Evolutionary conservation across 164 flowering plant genomes (phyloP).

Genomic region (Vitis rupestris): DNA sequence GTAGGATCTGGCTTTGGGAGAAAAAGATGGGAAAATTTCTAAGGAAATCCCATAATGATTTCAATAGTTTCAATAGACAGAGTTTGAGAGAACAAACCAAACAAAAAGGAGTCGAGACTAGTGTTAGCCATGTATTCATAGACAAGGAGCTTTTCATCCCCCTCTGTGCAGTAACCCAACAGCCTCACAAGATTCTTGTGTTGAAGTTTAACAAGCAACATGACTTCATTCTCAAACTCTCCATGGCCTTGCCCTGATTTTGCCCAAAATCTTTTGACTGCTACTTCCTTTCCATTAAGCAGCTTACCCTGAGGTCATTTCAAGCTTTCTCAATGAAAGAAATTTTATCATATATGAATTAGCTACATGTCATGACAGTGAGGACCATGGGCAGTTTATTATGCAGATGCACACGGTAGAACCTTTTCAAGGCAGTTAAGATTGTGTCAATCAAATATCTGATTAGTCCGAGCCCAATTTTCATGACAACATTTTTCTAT

Average conservation of each 20-base stretch:
- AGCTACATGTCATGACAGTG: not conserved
- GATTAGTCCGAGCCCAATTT: too few species aligned
- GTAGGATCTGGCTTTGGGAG: conserved; percentile 23
- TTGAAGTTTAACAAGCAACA: conserved; percentile 41
- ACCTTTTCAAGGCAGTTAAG: too few species aligned
- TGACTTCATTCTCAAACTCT: conserved; percentile 46
- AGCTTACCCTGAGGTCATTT: conserved; percentile 34
- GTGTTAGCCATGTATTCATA: conserved; percentile 49
- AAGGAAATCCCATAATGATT: too few species aligned
- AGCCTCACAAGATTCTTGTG: conserved; percentile 53
- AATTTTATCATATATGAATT: not conserved
- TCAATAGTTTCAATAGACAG: not conserved
- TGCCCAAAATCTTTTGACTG: conserved; percentile 43
- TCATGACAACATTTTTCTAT: too few species aligned
- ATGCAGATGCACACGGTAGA: conserved; percentile 3
- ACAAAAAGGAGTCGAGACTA: conserved; percentile 43
- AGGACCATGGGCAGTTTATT: not conserved
- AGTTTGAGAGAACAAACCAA: conserved; percentile 25
- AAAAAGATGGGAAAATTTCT: not conserved
- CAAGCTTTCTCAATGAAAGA: not conserved
- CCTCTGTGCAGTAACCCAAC: conserved; percentile 43
- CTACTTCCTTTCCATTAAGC: conserved; percentile 33
- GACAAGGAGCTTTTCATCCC: conserved; percentile 37
- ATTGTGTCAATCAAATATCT: not conserved
- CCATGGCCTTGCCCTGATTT: conserved; percentile 38